Evolutionary conservation across 352 stramenopile genomes (phyloP), one percentile per base, ranked within the genome.

Genomic region (Plasmopara halstedii): DNA sequence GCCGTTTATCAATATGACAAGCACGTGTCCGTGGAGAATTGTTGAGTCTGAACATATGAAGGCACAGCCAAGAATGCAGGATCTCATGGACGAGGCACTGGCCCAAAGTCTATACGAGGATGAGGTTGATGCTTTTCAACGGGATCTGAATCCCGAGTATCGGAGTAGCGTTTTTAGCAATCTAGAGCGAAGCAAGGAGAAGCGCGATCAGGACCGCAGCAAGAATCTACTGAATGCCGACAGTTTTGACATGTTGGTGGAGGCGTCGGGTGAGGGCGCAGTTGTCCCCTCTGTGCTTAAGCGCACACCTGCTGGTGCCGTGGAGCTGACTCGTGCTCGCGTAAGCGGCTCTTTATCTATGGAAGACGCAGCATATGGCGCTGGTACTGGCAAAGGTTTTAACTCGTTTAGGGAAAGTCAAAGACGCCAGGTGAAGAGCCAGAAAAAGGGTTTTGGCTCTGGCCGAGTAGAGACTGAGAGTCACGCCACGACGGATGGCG

Each of bases 61-160:
- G 40, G 32, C 55, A 1, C 55, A 64, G 40, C 44, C 50, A 18
- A 65, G 52, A 15, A 72, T 86, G 59, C 74, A 86, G 47, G 67
- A 77, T 17, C 67, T 86, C 40, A 86, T 86, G 63, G 74, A 86
- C 54, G 74, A 86, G 46, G 74, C 64, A n/a, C 38, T 84, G 14
- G 74, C 74, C 17, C 57, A 67, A 18, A 70, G 75, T 50, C 59
- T 86, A 4, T 81, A 83, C 49, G 74, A 86, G 37, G 55, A 80
- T 23, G 74, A 86, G 39, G 68, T 73, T 19, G 63, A 49, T 10
- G 50, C 55, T 2, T 38, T 83, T 4, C 55, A 75, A 33, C 53
- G 43, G 0, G 56, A 80, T 37, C 54, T 73, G 7, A 71, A 74
- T 33, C 47, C 64, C 6, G 64, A 64, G 46, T 67, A 53, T 42